These are phyloP conservation scores for Spinellus fusiger DNA, from an alignment of 192 early-diverging fungal species.

Conservation along the genomic window DNA sequence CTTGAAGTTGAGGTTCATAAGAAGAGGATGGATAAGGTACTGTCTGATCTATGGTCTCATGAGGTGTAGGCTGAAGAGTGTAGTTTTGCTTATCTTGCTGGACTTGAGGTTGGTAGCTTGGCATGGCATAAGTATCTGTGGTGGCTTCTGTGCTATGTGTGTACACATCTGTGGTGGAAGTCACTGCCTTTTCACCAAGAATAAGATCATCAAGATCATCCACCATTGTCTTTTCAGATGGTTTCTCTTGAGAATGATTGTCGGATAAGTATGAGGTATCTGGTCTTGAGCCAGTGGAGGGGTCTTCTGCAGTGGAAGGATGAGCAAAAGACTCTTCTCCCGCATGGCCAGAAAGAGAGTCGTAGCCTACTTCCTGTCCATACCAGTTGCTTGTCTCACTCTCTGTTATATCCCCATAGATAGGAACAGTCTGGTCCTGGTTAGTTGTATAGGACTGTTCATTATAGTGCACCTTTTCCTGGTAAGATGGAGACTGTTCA, in stretches of 20 bases:
- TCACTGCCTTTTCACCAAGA: not conserved
- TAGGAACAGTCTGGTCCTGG: not conserved
- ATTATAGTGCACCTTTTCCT: not conserved
- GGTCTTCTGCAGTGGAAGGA: not conserved
- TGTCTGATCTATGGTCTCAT: not conserved
- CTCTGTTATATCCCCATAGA: not conserved
- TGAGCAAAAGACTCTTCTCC: not conserved
- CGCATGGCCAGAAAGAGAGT: not conserved
- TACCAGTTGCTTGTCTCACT: not conserved
- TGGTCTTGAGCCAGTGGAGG: not conserved
- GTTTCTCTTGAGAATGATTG: not conserved
- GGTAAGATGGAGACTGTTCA: no score
- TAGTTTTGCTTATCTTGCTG: not conserved
- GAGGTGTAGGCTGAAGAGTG: not conserved
- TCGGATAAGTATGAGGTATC: not conserved
- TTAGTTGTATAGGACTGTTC: not conserved
- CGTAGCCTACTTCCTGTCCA: no score
- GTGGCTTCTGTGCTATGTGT: not conserved
- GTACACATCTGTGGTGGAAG: not conserved
- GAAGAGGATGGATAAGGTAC: no score
- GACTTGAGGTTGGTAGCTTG: not conserved
- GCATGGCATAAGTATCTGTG: not conserved
- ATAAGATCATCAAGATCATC: slow-evolving; percentile 22
- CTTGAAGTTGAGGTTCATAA: not conserved
- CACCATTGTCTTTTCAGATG: not conserved